A percentile compares a stretch with the other conserved stretches of the same genome.
phyloP scores from a whole-genome alignment of 306 rosid species.

The Quercus suber region DNA sequence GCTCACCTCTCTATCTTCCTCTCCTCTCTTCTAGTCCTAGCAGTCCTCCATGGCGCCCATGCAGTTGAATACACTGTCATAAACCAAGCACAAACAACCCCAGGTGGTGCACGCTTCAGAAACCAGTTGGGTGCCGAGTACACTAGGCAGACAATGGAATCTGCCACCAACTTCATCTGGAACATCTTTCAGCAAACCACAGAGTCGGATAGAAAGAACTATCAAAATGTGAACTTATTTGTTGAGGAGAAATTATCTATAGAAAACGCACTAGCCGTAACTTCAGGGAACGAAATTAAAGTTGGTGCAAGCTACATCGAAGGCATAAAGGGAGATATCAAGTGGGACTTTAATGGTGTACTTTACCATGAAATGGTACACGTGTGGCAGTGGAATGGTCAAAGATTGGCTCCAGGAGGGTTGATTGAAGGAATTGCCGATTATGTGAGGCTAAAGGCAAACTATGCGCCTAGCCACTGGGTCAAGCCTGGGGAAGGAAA shows the following conservation, averaged over 20 bases:
- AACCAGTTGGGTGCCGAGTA: slow-evolving; percentile 30
- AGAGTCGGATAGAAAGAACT: slow-evolving; percentile 14
- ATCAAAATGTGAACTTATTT: slow-evolving; percentile 18
- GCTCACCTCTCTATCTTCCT: slow-evolving; percentile 7
- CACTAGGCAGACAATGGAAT: slow-evolving; percentile 22
- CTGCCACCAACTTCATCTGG: slow-evolving; percentile 36
- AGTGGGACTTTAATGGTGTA: slow-evolving; percentile 25
- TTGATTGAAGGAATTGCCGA: slow-evolving; percentile 40
- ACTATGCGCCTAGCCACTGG: slow-evolving; percentile 33
- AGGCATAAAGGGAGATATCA: neutral
- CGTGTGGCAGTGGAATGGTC: slow-evolving; percentile 35
- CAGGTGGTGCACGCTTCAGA: slow-evolving; percentile 40
- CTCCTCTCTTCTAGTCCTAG: slow-evolving; percentile 21
- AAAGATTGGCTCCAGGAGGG: neutral
- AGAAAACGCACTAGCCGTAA: too few species aligned
- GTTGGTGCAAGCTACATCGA: slow-evolving; percentile 24
- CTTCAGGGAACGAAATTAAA: slow-evolving; percentile 32
- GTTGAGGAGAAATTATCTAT: neutral
- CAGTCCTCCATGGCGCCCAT: slow-evolving; percentile 10
- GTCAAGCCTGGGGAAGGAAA: slow-evolving; percentile 26
- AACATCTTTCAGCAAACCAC: slow-evolving; percentile 16
- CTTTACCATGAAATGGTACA: slow-evolving; percentile 39
- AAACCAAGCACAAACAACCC: slow-evolving; percentile 36
- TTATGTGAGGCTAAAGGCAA: slow-evolving; percentile 38
- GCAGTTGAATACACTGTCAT: slow-evolving; percentile 37